Conservation (phyloP, 768 basidiomycete species). For the Clitopilus passeckerianus region DNA sequence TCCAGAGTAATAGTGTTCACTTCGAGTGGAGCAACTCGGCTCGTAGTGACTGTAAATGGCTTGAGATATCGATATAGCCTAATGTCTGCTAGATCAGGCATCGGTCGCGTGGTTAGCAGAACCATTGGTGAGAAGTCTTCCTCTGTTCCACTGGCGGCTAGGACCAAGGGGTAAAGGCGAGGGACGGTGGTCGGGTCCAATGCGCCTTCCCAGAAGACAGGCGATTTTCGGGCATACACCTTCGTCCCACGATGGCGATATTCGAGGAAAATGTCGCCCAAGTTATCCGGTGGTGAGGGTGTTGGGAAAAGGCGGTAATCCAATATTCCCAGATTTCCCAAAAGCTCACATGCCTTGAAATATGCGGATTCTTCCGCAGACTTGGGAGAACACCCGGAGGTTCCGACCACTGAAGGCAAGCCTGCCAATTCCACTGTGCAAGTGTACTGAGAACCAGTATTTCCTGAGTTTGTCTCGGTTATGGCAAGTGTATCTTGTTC, state of each 20-base stretch:
- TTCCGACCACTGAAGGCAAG: no score
- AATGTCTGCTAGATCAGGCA: slow-evolving; percentile 54
- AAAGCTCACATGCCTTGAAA: no score
- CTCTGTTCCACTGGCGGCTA: slow-evolving; percentile 31
- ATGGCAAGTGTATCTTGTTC: background rate
- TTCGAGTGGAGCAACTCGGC: slow-evolving; percentile 43
- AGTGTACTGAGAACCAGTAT: background rate
- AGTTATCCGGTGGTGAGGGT: background rate
- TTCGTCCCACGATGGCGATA: slow-evolving; percentile 37
- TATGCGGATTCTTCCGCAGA: no score
- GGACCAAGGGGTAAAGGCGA: slow-evolving; percentile 53
- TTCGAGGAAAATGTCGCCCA: slow-evolving; percentile 11
- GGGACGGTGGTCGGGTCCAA: slow-evolving; percentile 13
- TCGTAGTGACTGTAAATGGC: slow-evolving; percentile 35
- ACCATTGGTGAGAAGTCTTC: slow-evolving; percentile 45
- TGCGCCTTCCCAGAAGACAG: slow-evolving; percentile 64
- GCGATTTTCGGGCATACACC: slow-evolving; percentile 50
- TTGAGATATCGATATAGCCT: slow-evolving; percentile 54
- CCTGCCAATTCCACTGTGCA: no score
- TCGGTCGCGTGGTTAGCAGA: slow-evolving; percentile 61
- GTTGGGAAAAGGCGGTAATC: background rate
- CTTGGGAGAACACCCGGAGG: no score
- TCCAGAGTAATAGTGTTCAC: slow-evolving; percentile 41
- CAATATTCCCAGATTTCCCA: background rate
- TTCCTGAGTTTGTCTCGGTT: background rate